Base-by-base conservation (phyloP, 257 asterid species). In the Gynochthodes officinalis region DNA sequence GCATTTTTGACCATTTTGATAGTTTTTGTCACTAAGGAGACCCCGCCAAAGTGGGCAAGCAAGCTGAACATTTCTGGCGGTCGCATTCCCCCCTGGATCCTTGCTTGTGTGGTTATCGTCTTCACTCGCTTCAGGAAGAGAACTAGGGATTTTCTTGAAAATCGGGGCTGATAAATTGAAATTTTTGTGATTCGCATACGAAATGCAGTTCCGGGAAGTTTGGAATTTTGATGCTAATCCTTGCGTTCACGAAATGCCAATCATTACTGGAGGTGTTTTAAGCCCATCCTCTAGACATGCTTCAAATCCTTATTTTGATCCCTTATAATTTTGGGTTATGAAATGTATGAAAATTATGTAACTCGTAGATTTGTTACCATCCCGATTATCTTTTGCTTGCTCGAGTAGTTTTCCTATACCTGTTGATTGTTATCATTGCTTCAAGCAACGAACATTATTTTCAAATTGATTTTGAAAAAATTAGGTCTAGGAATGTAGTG, bases 71-170 rank as follows among this genome's bases (percentile, higher is more conserved):
- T 88, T 69, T 79, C 89, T 2, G 80, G 84, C 27, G 83, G 77
- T 43, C 75, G 74, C 27, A 65, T 89, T 61, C 88, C 97, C 55
- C 94, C 98, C 1, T 92, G 96, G 98, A 75, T 92, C 73, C 77
- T 92, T 71, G 98, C 96, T 42, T 88, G 93, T n/a, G 98, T 40
- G 15, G 94, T 92, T 73, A 84, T 92, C 44, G 80, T 90, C 68
- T 92, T 92, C 90, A 87, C 89, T 54, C 92, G 98, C 74, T 28
- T 92, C 92, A 82, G 94, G 79, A 92, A 90, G 92, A 90, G 96
- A 85, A 90, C 94, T 33, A 82, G 64, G 83, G 76, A 64, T 74
- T 82, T 87, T 72, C 79, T 92, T 25, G 86, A 79, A 62, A 88
- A 77, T 39, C 80, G 72, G 76, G 55, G 78, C 32, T 72, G 78